Evolutionary conservation across 192 early-diverging fungal genomes (phyloP).

Genomic region (Borealophlyctis nickersoniae): DNA sequence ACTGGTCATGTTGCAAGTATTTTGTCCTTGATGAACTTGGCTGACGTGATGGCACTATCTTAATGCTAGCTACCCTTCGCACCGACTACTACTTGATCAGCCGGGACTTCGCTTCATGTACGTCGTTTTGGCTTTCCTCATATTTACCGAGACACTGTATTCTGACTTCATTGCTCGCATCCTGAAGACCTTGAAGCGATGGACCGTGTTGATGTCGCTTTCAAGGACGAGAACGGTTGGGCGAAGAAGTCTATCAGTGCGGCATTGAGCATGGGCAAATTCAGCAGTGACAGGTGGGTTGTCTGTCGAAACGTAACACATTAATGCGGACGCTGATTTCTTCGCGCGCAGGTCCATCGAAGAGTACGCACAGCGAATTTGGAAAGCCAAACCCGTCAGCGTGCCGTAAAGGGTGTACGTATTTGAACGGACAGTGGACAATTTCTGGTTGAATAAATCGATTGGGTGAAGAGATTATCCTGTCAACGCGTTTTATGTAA

Average conservation of each 20-base stretch:
- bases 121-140: too few species aligned
- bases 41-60: too few species aligned
- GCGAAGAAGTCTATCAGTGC: conserved; percentile 85
- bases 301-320: conserved; percentile 16
- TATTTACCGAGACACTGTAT: too few species aligned
- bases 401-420: too few species aligned
- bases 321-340: conserved; percentile 4
- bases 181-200: conserved; percentile 70
- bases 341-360: conserved; percentile 60
- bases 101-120: conserved; percentile 82
- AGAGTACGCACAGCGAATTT: conserved; percentile 92
- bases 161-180: too few species aligned
- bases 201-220: conserved; percentile 78
- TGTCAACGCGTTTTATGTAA: too few species aligned
- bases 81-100: conserved; percentile 86
- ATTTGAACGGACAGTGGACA: too few species aligned
- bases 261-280: conserved; percentile 92
- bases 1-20: neutral
- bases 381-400: conserved; percentile 45
- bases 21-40: neutral
- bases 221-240: conserved; percentile 80
- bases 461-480: too few species aligned
- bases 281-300: conserved; percentile 68
- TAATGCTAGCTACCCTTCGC: conserved; percentile 58
- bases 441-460: too few species aligned